Evolutionary conservation across 345 rosid genomes (phyloP), one percentile per base, ranked within the genome.

Genomic region (Gossypium mustelinum): DNA sequence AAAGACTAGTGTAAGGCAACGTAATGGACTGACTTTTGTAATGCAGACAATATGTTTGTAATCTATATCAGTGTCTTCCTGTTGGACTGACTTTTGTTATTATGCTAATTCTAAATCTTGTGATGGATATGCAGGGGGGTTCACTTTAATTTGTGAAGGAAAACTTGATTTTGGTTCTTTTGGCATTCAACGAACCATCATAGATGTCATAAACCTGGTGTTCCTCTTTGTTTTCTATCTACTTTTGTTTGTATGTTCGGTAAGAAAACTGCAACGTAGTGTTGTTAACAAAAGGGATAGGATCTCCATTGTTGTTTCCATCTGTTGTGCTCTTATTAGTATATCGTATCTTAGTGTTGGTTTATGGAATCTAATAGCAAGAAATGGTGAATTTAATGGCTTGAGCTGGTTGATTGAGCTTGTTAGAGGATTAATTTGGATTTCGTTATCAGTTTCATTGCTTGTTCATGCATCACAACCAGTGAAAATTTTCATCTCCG

Each of bases 211-310:
- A 48, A 87, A 92, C 74, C 70, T 90, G 45, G 25, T 85, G 16
- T 94, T 90, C 67, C 84, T 94, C 41, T 76, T 70, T 74, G 72
- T 82, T 68, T 94, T 94, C 86, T 89, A 73, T 81, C 73, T 86
- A 45, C 76, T 77, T 67, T 81, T 88, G 85, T 20, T 88, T 60
- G 79, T 60, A 55, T 29, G 74, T 13, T 82, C 63, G 60, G 52
- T 87, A 71, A 76, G 45, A 54, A 84, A 77, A 56, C 74, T n/a
- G 47, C 71, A 56, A 14, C n/a, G 1, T 6, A 67, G 58, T 24
- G 54, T 24, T 1, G 66, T 51, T 43, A 78, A 61, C 39, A 82
- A 79, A 78, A 87, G 84, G 83, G 82, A 83, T 50, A 80, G 86
- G 86, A 65, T 83, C 52, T 74, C 75, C 54, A 56, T 87, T 20